These are phyloP conservation scores for Acorus gramineus DNA, from an alignment of 106 monocot species.

Conservation along the genomic window DNA sequence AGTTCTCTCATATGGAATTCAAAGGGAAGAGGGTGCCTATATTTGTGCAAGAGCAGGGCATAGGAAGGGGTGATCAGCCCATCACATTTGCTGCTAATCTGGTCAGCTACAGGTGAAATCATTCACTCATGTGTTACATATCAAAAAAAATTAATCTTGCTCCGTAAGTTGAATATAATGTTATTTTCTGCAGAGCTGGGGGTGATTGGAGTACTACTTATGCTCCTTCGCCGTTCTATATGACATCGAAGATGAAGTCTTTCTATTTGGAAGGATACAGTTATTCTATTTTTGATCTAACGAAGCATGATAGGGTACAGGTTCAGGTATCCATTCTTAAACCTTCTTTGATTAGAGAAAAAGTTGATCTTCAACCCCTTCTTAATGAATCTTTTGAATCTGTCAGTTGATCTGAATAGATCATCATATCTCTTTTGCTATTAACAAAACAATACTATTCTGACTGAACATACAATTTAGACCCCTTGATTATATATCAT, in stretches of 20 bases:
- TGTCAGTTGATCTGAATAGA: no score
- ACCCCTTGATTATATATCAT: no score
- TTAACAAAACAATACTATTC: no score
- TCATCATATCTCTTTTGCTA: no score
- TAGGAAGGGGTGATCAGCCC: conserved; percentile 93
- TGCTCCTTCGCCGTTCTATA: conserved; percentile 83
- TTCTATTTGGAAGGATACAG: conserved; percentile 70
- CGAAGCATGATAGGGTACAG: conserved; percentile 64
- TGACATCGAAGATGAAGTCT: conserved; percentile 83
- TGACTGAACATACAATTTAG: no score
- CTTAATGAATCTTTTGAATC: no score
- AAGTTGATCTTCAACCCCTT: no score
- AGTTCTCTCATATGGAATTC: conserved; percentile 75
- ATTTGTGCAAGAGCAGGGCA: conserved; percentile 88
- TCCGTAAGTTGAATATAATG: no score
- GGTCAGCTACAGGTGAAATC: conserved; percentile 63
- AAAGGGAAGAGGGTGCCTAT: conserved; percentile 72
- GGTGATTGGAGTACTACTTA: conserved; percentile 88
- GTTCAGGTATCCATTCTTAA: conserved; percentile 44
- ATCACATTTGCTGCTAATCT: conserved; percentile 76
- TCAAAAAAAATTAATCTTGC: no score
- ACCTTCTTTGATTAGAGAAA: no score
- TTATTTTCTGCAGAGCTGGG: conserved; percentile 40
- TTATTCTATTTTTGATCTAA: conserved; percentile 73
- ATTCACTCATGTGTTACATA: background rate